Percentiles rank a stretch among this genome's conserved stretches.
Conservation (phyloP, 2,329 filamentous ascomycete species). For the Shiraia bambusicola region DNA sequence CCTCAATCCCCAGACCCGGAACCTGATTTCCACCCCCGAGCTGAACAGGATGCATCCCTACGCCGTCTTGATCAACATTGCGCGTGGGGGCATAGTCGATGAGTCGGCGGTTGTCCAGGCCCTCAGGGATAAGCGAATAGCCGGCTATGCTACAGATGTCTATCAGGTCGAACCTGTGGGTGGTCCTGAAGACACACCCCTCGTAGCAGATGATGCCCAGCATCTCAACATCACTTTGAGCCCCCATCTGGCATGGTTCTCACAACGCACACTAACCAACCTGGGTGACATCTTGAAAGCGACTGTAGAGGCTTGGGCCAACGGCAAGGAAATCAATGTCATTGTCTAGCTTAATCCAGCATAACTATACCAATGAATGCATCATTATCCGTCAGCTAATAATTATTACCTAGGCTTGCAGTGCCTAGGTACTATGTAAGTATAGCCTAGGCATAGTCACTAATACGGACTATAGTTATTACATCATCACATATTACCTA, state of each 20-base stretch:
- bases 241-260: conserved; percentile 58
- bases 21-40: conserved; percentile 43
- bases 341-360: conserved; percentile 23
- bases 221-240: conserved; percentile 54
- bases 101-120: conserved; percentile 52
- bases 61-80: conserved; percentile 52
- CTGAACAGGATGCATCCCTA: conserved; percentile 49
- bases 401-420: too few species aligned
- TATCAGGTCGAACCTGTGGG: conserved; percentile 52
- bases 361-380: conserved; percentile 51
- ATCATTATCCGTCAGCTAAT: too few species aligned
- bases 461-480: too few species aligned
- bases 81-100: conserved; percentile 55
- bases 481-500: too few species aligned
- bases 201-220: conserved; percentile 48
- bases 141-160: conserved; percentile 56
- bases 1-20: conserved; percentile 34
- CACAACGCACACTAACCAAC: conserved; percentile 51
- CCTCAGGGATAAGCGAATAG: conserved; percentile 48
- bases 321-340: conserved; percentile 44
- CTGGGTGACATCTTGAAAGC: conserved; percentile 48
- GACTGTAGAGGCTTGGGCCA: conserved; percentile 51
- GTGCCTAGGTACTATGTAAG: too few species aligned
- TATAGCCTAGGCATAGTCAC: too few species aligned
- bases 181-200: conserved; percentile 43